Conservation (phyloP, 805 yeast genomes). For the Candida tibetensis region DNA sequence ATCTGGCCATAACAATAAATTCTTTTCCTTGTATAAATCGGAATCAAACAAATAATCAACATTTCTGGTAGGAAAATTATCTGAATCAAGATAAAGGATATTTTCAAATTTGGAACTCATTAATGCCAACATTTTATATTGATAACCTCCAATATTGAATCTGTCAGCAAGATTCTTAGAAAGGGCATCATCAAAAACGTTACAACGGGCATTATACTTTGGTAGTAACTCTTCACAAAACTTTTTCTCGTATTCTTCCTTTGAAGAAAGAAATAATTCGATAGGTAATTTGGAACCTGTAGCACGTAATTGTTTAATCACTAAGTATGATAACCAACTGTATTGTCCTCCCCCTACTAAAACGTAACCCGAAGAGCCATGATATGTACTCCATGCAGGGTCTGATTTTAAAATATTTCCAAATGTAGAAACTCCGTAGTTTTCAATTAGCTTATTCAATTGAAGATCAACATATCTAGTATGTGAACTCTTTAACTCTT, state of each 20-base stretch:
- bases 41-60: conserved; percentile 48
- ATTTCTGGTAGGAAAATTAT: conserved; percentile 44
- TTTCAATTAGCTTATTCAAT: conserved; percentile 26
- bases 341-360: conserved; percentile 54
- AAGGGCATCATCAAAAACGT: conserved; percentile 35
- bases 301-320: conserved; percentile 45
- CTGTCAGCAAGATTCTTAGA: conserved; percentile 12
- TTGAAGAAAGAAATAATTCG: conserved; percentile 47
- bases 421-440: conserved; percentile 30
- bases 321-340: conserved; percentile 49
- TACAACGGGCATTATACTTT: conserved; percentile 44
- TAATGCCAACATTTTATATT: conserved; percentile 55
- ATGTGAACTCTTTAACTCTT: conserved; percentile 39
- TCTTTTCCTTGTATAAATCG: conserved; percentile 43
- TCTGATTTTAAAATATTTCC: conserved; percentile 30
- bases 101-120: conserved; percentile 57
- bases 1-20: conserved; percentile 65
- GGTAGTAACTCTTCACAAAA: conserved; percentile 48
- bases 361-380: conserved; percentile 39
- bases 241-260: conserved; percentile 43
- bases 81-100: conserved; percentile 50
- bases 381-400: conserved; percentile 39
- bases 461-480: conserved; percentile 28
- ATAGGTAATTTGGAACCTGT: conserved; percentile 48
- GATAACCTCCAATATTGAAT: conserved; percentile 43